Evolutionary conservation across 805 yeast species (phyloP), one percentile per base, ranked within the genome.

Genomic region (Metschnikowia arizonensis): DNA sequence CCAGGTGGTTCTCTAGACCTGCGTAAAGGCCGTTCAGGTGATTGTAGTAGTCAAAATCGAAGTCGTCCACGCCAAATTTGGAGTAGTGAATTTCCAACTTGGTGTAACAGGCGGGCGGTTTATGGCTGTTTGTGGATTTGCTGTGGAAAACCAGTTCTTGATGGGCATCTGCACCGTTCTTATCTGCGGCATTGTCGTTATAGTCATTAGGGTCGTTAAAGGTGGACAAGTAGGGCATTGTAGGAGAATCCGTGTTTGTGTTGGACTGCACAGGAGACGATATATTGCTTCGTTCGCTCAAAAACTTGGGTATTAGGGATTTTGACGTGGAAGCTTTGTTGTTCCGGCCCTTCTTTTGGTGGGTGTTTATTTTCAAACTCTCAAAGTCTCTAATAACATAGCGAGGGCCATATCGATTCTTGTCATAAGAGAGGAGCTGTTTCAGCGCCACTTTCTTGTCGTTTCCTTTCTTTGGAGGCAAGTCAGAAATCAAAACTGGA

Each of bases 31-130:
- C 83, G 14, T 33, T 40, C 0, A 97, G 85, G 32, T 73, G 72
- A 60, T 91, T 91, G 69, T 85, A 91, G 56, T 82, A 84, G 44
- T 78, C 82, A 61, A 93, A 91, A 66, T 91, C 97, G 65, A 93
- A 93, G 62, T 89, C 97, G 54, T 85, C 88, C 25, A 93, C 89
- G 23, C 99, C 99, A 63, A 88, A 91, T 56, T 79, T 83, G 46
- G 95, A 85, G 63, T 90, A 91, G 33, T 83, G 77, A 44, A 91
- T 86, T 48, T 83, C 85, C 37, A 88, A 69, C 54, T 82, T 79
- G 33, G 81, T 71, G 66, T 84, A 91, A 29, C 90, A 85, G 6
- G 42, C 15, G 42, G 83, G 82, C 1, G 97, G 96, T 59, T 56
- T 76, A 68, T 45, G 54, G 42, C 45, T 60, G 37, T 24, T 49